Evolutionary conservation across 805 yeast species (phyloP).

Genomic region (Kregervanrija pseudodelftensis): DNA sequence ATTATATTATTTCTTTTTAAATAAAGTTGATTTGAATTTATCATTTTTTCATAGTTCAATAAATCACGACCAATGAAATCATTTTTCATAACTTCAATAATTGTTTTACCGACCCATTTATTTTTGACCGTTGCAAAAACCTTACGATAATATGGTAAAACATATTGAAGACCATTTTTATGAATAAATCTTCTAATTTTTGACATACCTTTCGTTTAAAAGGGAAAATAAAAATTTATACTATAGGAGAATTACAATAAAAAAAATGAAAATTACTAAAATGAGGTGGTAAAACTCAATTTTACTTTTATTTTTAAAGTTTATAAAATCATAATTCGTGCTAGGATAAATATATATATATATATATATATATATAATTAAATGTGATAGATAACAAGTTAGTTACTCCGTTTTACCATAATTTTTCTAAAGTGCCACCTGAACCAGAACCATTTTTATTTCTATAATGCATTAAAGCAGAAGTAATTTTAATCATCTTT

Average conservation of each 20-base stretch:
- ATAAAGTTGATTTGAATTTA: slow-evolving; percentile 12
- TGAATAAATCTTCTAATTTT: background rate
- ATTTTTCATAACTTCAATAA: slow-evolving; percentile 11
- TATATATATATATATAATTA: background rate
- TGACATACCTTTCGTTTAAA: background rate
- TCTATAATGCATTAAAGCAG: slow-evolving; percentile 20
- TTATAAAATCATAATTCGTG: background rate
- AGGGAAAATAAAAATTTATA: background rate
- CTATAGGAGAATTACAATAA: background rate
- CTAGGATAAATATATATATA: too few relatives aligned
- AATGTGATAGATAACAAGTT: too few relatives aligned
- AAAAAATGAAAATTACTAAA: too few relatives aligned
- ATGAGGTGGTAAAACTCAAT: background rate
- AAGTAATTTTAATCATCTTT: slow-evolving; percentile 24
- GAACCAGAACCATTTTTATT: slow-evolving; percentile 18
- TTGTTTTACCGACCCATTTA: slow-evolving; percentile 12
- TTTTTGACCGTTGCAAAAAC: slow-evolving; percentile 9
- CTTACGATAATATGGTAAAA: slow-evolving; percentile 13
- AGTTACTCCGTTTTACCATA: slow-evolving; percentile 17
- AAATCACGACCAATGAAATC: slow-evolving; percentile 13
- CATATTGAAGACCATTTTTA: slow-evolving; percentile 9
- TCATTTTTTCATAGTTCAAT: slow-evolving; percentile 7
- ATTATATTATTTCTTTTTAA: background rate
- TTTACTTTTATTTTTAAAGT: background rate
- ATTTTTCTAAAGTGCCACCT: slow-evolving; percentile 20